A percentile compares a stretch with the other conserved stretches of the same genome.
Evolutionary conservation across 768 basidiomycete genomes (phyloP).

Genomic region (Mycena kentingensis): DNA sequence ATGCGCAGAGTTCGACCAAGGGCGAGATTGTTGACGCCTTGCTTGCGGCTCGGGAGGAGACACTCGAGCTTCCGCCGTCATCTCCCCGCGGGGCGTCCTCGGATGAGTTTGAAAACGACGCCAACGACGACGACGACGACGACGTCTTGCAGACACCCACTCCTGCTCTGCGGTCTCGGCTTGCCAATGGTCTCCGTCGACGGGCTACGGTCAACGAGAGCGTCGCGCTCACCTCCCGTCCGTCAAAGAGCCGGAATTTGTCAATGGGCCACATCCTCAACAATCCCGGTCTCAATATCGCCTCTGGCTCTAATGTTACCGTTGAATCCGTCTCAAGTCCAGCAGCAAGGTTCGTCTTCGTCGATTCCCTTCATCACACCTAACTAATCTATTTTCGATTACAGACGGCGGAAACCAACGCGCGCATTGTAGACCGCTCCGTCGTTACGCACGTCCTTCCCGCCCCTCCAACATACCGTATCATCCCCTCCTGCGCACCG

Average conservation of each 20-base stretch:
- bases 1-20: conserved; percentile 71
- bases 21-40: conserved; percentile 73
- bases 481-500: conserved; percentile 73
- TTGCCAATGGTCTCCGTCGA: conserved; percentile 45
- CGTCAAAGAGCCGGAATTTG: conserved; percentile 59
- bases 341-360: not conserved
- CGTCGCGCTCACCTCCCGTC: conserved; percentile 37
- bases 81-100: conserved; percentile 73
- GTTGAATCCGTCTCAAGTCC: conserved; percentile 19
- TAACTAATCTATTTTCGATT: conserved; percentile 9
- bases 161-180: conserved; percentile 11
- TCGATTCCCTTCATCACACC: not conserved
- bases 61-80: conserved; percentile 67
- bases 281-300: conserved; percentile 16
- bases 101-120: too few species aligned
- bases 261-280: conserved; percentile 58
- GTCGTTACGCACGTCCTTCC: conserved; percentile 20
- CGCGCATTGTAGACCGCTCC: conserved; percentile 7
- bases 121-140: conserved; percentile 51
- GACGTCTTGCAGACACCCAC: conserved; percentile 48
- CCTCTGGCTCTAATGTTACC: conserved; percentile 19
- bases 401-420: conserved; percentile 21
- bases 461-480: conserved; percentile 28
- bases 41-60: conserved; percentile 66
- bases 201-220: conserved; percentile 64